Evolutionary conservation across 495 filamentous ascomycete species (phyloP), one percentile per base, ranked within the genome.

Genomic region (Aspergillus ellipticus): DNA sequence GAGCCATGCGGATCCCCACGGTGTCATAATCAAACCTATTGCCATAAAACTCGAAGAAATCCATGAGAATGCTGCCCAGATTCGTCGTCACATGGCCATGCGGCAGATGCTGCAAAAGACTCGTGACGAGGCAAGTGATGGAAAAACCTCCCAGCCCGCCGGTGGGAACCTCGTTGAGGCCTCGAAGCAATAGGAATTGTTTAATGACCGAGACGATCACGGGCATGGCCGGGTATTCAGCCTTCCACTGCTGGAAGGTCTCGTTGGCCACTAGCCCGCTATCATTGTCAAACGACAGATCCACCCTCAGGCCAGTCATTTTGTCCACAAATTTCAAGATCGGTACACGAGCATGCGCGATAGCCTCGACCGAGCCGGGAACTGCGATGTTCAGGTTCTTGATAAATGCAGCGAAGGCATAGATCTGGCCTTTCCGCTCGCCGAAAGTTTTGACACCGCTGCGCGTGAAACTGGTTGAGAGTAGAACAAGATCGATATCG

Each of bases 91-190:
- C 67, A 24, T 79, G 74, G 13, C 78, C 72, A 46, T 85, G 77
- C 4, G 91, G 89, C 74, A 88, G 79, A 54, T 86, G 81, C 61
- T 96, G 87, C 15, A 97, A 71, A 59, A 96, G 74, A 68, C 85
- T 90, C 49, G 90, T 85, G n/a, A 97, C 89, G 41, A 98, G 79
- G 73, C 95, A 98, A 39, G 88, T 96, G 50, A 96, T 87, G 1
- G 91, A 88, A 64, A 97, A 97, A 1, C 93, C 92, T 31, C 94
- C 95, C n/a, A 98, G 79, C 0, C 95, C 95, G 53, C 95, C 95
- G 42, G 82, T 86, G 17, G 86, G 84, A 2, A 95, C 90, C 66
- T 98, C 94, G 58, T 97, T 96, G 33, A 97, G 76, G 2, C 85
- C 89, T 41, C 92, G 82, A 82, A 98, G 92, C 16, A 87, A 74